Evolutionary conservation across 176 grass and related monocot species (phyloP).

Genomic region (Phyllostachys edulis): DNA sequence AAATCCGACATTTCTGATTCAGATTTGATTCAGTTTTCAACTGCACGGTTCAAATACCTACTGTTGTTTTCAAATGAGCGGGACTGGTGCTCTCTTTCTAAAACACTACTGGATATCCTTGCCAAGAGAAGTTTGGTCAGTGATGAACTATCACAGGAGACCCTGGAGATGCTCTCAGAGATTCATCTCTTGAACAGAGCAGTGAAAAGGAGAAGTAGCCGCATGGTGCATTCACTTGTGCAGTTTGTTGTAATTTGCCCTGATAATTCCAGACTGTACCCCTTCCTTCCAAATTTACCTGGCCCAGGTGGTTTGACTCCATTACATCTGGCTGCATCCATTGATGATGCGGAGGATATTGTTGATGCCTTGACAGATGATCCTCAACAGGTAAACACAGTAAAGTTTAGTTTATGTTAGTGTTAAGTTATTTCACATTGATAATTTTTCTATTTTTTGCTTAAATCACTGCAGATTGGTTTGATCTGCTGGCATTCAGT

Average conservation of each 20-base stretch:
- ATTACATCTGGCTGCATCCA: conserved; percentile 81
- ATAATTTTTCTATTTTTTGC: background rate
- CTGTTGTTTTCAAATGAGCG: conserved; percentile 82
- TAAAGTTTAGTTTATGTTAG: background rate
- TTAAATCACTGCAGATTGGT: conserved; percentile 66
- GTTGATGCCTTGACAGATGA: conserved; percentile 93
- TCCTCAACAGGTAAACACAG: conserved; percentile 65
- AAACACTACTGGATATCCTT: conserved; percentile 85
- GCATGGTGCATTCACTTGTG: conserved; percentile 86
- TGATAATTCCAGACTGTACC: conserved; percentile 56
- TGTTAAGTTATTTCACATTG: background rate
- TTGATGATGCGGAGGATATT: conserved; percentile 59
- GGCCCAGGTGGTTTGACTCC: conserved; percentile 85
- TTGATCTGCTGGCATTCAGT: conserved; percentile 75
- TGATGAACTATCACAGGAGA: conserved; percentile 60
- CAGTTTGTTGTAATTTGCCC: conserved; percentile 54
- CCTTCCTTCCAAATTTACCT: conserved; percentile 63
- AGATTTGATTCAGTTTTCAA: conserved; percentile 62
- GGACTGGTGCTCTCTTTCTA: conserved; percentile 80
- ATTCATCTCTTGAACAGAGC: conserved; percentile 84
- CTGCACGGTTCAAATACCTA: conserved; percentile 68
- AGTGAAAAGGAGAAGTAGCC: conserved; percentile 80
- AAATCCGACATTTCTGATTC: conserved; percentile 35
- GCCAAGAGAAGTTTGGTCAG: conserved; percentile 60
- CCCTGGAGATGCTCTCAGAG: conserved; percentile 72